Evolutionary conservation across 2,329 filamentous ascomycete species (phyloP), one percentile per base, ranked within the genome.

Genomic region (Tolypocladium pustulatum): DNA sequence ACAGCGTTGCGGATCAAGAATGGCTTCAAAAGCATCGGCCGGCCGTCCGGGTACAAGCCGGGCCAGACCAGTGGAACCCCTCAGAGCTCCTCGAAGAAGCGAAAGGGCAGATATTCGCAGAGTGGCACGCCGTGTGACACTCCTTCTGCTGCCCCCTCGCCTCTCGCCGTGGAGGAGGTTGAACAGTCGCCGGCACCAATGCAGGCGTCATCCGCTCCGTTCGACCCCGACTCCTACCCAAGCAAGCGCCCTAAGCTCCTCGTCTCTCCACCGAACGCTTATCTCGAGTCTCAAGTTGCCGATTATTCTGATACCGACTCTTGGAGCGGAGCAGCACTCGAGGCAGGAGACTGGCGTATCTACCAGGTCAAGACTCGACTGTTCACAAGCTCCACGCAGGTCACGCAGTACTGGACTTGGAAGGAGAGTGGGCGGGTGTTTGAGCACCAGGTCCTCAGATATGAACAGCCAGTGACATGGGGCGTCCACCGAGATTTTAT

Each of bases 331-430:
- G 78, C 78, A 4, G 64, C 65, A 13, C 72, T 83, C 71, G 30
- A 67, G 71, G 15, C 32, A 34, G 71, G 74, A 12, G 81, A 84
- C 66, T 84, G 77, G 72, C 76, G 79, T 20, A 65, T 84, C 15
- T 71, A 76, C 53, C 78, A 81, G 62, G 75, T 84, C 63, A 82
- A 81, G 69, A 79, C 77, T 3, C 68, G 71, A 17, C 62, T 71
- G 13, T 72, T 77, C 56, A 78, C 79, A 1, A 80, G 76, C 27
- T 78, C 76, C 57, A 68, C 71, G 2, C 64, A 72, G 15, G 76
- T 80, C 6, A 82, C 78, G 15, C 81, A 84, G 65, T 83, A 83
- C 68, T 81, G 79, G 79, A 79, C 79, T 55, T 83, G 77, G 76
- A 64, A 77, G 4, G 70, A 70, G 10, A 66, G 73, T 36, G 65